Percentiles rank a stretch among this genome's conserved stretches.
phyloP scores from a whole-genome alignment of 768 basidiomycete species.

The Hygrophoropsis aurantiaca region DNA sequence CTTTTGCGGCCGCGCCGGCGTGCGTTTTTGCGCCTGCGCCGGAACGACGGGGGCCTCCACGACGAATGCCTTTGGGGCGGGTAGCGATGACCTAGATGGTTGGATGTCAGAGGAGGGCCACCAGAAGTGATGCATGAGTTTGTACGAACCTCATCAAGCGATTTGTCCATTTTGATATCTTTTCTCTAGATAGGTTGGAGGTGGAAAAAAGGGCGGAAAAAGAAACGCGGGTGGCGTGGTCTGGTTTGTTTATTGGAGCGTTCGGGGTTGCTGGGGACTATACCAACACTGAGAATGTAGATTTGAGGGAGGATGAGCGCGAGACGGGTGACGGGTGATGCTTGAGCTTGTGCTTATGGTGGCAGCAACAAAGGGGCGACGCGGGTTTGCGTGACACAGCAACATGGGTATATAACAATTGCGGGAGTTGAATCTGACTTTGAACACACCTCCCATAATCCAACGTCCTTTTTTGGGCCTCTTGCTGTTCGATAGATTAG shows the following conservation, averaged over 20 bases:
- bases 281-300: too few relatives aligned
- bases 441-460: slow-evolving; percentile 7
- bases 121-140: slow-evolving; percentile 19
- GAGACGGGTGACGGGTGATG: too few relatives aligned
- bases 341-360: too few relatives aligned
- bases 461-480: background rate
- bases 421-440: slow-evolving; percentile 19
- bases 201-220: slow-evolving; percentile 2
- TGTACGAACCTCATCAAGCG: slow-evolving; percentile 73
- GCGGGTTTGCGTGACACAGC: slow-evolving; percentile 6
- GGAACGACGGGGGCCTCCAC: slow-evolving; percentile 47
- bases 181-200: too few relatives aligned
- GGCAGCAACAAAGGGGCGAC: slow-evolving; percentile 30
- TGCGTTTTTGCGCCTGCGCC: too few relatives aligned
- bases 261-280: background rate
- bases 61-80: slow-evolving; percentile 47
- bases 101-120: slow-evolving; percentile 18
- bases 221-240: background rate
- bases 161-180: slow-evolving; percentile 76
- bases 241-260: background rate
- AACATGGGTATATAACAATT: slow-evolving; percentile 16
- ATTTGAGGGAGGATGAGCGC: too few relatives aligned
- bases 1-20: too few relatives aligned
- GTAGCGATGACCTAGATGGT: slow-evolving; percentile 61
- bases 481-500: too few relatives aligned